These are phyloP conservation scores for Solanum habrochaites DNA, from an alignment of 257 asterid species.

Conservation along the genomic window DNA sequence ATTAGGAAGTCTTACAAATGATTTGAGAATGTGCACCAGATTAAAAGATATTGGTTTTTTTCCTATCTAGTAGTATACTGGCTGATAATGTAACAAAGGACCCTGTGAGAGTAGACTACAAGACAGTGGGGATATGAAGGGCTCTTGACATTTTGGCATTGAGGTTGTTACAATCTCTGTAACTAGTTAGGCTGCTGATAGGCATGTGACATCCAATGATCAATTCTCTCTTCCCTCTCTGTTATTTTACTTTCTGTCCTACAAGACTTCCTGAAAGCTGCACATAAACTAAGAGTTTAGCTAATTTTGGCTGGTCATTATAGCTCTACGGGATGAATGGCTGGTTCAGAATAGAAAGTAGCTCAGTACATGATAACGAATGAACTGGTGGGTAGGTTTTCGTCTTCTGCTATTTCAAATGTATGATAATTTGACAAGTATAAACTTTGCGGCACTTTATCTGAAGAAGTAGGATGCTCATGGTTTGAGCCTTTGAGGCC, in stretches of 20 bases:
- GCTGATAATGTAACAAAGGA: background rate
- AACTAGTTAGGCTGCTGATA: background rate
- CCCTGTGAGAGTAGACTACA: background rate
- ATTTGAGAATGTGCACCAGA: background rate
- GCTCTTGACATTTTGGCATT: background rate
- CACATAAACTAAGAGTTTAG: background rate
- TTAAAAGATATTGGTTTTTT: background rate
- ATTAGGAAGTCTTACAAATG: background rate
- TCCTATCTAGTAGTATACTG: background rate
- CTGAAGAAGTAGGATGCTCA: background rate
- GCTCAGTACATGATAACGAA: background rate
- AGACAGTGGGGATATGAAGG: background rate
- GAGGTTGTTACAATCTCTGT: background rate
- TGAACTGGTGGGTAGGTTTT: background rate
- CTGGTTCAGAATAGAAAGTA: background rate
- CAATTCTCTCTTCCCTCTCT: background rate
- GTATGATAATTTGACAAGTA: background rate
- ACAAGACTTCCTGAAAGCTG: background rate
- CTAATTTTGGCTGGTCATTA: background rate
- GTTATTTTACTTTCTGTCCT: background rate
- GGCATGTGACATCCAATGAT: background rate
- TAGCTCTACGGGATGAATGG: background rate
- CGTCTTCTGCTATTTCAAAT: background rate
- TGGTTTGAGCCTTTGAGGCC: too few relatives aligned
- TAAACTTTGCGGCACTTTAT: background rate